phyloP scores from a whole-genome alignment of 768 basidiomycete genomes.

The Lactifluus piperatus region DNA sequence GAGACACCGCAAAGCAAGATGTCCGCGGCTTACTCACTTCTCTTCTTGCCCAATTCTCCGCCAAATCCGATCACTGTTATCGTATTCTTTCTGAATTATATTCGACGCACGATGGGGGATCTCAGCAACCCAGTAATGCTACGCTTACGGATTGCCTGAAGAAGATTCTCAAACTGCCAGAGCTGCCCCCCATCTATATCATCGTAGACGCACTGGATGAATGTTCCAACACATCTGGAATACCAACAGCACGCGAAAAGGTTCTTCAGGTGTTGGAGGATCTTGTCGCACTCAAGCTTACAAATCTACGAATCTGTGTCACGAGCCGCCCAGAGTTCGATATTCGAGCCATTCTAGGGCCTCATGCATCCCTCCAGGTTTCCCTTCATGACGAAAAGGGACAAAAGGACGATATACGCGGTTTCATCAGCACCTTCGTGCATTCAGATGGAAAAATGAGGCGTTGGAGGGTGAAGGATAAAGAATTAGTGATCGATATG shows the following conservation, averaged over 20 bases:
- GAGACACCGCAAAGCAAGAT: no score
- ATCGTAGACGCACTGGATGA: slow-evolving; percentile 4
- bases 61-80: background rate
- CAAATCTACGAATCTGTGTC: background rate
- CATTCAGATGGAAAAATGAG: background rate
- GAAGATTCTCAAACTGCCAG: background rate
- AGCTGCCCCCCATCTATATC: background rate
- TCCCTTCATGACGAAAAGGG: background rate
- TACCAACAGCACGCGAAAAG: background rate
- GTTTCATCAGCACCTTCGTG: background rate
- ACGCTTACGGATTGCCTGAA: background rate
- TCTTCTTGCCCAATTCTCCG: background rate
- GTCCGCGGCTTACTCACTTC: no score
- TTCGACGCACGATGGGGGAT: background rate
- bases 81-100: background rate
- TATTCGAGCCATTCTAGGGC: background rate
- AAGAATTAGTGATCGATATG: background rate
- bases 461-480: background rate
- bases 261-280: background rate
- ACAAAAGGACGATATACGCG: background rate
- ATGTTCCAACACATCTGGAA: background rate
- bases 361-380: background rate
- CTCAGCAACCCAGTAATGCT: background rate
- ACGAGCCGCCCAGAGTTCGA: slow-evolving; percentile 1
- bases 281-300: background rate